Conservation (phyloP, 208 protist species). For the Leishmania guyanensis region DNA sequence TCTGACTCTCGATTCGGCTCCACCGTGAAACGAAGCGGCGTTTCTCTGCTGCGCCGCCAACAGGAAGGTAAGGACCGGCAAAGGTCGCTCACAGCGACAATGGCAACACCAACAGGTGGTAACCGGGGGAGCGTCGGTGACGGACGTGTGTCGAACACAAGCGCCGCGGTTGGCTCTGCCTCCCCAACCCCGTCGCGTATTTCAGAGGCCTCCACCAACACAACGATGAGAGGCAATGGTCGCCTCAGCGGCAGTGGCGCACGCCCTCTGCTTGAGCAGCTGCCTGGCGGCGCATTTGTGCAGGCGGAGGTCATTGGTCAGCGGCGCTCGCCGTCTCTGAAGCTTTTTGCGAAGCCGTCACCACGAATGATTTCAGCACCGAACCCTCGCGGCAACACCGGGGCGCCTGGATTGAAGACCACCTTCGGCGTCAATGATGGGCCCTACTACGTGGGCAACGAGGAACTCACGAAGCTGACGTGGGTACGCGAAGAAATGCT, state of each 20-base stretch:
- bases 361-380: conserved; percentile 24
- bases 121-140: conserved; percentile 3
- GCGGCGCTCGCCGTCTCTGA: conserved; percentile 17
- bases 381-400: conserved; percentile 28
- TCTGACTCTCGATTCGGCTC: conserved; percentile 19
- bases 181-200: conserved; percentile 29
- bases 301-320: conserved; percentile 7
- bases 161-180: conserved; percentile 2
- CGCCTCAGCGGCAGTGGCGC: conserved; percentile 13
- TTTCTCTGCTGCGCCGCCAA: conserved; percentile 12
- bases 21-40: conserved; percentile 27
- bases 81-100: conserved; percentile 13
- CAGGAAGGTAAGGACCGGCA: conserved; percentile 18
- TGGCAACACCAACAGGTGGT: conserved; percentile 18
- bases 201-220: conserved; percentile 28
- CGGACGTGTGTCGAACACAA: not conserved
- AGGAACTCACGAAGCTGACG: conserved; percentile 32
- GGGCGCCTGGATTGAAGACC: conserved; percentile 9
- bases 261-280: conserved; percentile 5
- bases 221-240: not conserved
- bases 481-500: conserved; percentile 32
- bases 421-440: conserved; percentile 18
- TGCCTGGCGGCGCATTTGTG: conserved; percentile 14
- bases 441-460: conserved; percentile 25
- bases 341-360: conserved; percentile 29